These are phyloP conservation scores for Anthoceros angustus DNA, from an alignment of 225 moss, liverwort and hornwort species.

Conservation along the genomic window DNA sequence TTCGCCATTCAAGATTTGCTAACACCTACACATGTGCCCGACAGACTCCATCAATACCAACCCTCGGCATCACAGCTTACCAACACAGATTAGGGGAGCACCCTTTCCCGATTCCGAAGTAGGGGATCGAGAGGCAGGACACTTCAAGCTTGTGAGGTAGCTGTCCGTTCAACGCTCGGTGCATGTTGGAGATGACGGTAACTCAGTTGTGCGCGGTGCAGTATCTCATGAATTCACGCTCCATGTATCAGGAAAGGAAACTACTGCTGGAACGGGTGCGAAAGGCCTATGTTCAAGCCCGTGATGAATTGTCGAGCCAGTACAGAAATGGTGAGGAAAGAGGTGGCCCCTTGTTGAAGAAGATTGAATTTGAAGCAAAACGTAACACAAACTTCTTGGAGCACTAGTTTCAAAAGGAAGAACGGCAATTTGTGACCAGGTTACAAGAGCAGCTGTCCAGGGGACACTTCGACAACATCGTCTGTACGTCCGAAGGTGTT, in stretches of 20 bases:
- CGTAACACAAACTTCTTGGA: background rate
- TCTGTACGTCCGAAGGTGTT: background rate
- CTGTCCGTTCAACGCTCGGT: no score
- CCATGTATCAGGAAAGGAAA: background rate
- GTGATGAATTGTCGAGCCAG: background rate
- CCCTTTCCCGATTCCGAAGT: no score
- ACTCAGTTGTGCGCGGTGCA: no score
- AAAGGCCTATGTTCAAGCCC: background rate
- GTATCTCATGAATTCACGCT: no score
- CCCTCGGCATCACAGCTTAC: no score
- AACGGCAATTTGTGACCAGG: background rate
- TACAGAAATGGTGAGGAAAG: background rate
- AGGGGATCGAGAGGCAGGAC: no score
- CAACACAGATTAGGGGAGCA: no score
- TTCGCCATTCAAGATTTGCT: no score
- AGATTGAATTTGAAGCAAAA: background rate
- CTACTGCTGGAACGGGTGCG: background rate
- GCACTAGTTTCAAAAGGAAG: background rate
- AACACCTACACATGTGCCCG: no score
- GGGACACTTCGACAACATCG: background rate
- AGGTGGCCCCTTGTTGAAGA: background rate
- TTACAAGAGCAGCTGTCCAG: background rate
- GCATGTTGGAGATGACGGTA: no score
- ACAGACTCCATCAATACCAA: no score
- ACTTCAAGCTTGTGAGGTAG: no score